Evolutionary conservation across 2,329 filamentous ascomycete genomes (phyloP).

Genomic region (Hymenotorrendiella dingleyae): DNA sequence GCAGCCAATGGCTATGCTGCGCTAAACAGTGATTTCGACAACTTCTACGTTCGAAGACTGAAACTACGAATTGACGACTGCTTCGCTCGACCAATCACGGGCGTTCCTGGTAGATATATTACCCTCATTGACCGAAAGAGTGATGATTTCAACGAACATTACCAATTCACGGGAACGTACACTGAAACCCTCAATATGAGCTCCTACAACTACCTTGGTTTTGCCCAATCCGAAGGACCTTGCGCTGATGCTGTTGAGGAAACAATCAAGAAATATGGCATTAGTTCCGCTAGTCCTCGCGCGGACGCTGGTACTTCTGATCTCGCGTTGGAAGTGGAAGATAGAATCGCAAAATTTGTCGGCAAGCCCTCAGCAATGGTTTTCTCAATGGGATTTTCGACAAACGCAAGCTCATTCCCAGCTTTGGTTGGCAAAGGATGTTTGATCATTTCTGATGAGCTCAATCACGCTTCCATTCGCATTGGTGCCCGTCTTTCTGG

Average conservation of each 20-base stretch:
- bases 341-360: constrained; percentile 82
- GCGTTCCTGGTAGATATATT: constrained; percentile 90
- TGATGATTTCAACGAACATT: constrained; percentile 85
- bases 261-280: constrained; percentile 75
- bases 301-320: constrained; percentile 83
- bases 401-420: constrained; percentile 88
- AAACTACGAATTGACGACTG: constrained; percentile 96
- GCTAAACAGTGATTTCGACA: constrained; percentile 97
- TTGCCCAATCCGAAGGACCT: constrained; percentile 93
- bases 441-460: constrained; percentile 90
- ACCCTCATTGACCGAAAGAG: constrained; percentile 88
- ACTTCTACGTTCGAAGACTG: constrained; percentile 89
- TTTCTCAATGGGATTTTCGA: constrained; percentile 98
- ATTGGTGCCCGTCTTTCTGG: constrained; percentile 91
- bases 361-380: constrained; percentile 94
- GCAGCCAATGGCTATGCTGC: constrained; percentile 86
- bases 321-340: constrained; percentile 82
- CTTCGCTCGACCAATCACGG: constrained; percentile 86
- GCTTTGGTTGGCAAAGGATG: constrained; percentile 89
- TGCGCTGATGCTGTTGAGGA: constrained; percentile 93
- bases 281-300: constrained; percentile 75
- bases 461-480: constrained; percentile 97
- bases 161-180: constrained; percentile 80
- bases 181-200: constrained; percentile 98
- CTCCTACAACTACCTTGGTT: constrained; percentile 98